Percentiles rank a stretch among this genome's conserved stretches.
These are phyloP conservation scores for Agaricus subrufescens DNA, from an alignment of 768 basidiomycete species.

Conservation along the genomic window DNA sequence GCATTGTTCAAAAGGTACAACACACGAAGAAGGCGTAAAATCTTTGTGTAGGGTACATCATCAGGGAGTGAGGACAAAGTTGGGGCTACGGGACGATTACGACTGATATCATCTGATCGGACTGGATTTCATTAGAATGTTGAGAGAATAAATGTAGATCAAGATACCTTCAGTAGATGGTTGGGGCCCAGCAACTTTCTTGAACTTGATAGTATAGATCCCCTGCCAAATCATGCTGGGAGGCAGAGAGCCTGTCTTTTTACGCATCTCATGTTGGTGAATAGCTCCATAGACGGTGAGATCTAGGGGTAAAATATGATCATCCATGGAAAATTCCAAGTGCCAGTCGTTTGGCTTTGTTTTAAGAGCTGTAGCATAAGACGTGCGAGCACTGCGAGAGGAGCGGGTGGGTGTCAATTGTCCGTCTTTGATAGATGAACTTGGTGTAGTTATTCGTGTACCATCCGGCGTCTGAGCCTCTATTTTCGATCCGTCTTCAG, in stretches of 20 bases:
- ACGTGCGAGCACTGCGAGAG: constrained; percentile 40
- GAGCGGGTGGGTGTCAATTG: constrained; percentile 23
- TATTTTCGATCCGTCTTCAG: constrained; percentile 88
- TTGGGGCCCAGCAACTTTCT: constrained; percentile 83
- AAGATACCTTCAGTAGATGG: constrained; percentile 59
- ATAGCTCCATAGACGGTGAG: constrained; percentile 96
- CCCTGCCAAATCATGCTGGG: constrained; percentile 84
- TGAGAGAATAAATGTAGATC: neutral
- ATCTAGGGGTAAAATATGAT: constrained; percentile 76
- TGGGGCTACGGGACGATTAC: constrained; percentile 54
- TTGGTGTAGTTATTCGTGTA: constrained; percentile 89
- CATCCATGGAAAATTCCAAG: constrained; percentile 92
- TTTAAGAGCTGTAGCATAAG: constrained; percentile 94
- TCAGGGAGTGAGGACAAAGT: constrained; percentile 77
- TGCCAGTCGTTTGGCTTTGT: constrained; percentile 95
- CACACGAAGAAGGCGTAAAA: constrained; percentile 84
- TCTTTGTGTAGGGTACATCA: constrained; percentile 83
- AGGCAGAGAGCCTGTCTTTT: constrained; percentile 59
- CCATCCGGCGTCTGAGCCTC: constrained; percentile 98
- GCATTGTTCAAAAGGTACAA: constrained; percentile 77
- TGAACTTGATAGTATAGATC: constrained; percentile 88
- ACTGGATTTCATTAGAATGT: constrained; percentile 16
- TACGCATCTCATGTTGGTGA: constrained; percentile 84
- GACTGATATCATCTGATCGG: constrained; percentile 38
- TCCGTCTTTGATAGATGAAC: constrained; percentile 38